Percentiles rank a stretch among this genome's conserved stretches.
These are phyloP conservation scores for Aspergillus viridinutans DNA, from an alignment of 2,329 filamentous ascomycete genomes.

Conservation along the genomic window DNA sequence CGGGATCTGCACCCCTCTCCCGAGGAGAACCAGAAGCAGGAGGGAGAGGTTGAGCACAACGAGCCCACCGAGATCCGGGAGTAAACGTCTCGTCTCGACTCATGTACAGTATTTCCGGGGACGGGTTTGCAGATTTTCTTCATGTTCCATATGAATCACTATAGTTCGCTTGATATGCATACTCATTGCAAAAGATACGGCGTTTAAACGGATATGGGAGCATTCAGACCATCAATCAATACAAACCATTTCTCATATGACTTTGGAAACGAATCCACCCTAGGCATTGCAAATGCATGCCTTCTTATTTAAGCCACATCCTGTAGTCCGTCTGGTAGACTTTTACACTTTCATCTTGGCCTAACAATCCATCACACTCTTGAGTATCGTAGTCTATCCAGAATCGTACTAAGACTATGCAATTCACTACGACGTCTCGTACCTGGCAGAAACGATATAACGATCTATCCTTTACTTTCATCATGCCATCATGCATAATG, in stretches of 20 bases:
- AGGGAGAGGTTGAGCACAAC: slow-evolving; percentile 15
- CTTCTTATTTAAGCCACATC: too few relatives aligned
- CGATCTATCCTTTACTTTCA: too few relatives aligned
- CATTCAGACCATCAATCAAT: background rate
- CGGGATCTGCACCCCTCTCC: slow-evolving; percentile 21
- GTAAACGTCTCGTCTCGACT: slow-evolving; percentile 3
- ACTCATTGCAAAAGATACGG: background rate
- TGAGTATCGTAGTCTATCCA: background rate
- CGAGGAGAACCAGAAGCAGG: slow-evolving; percentile 4
- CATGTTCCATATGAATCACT: too few relatives aligned
- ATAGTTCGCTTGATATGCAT: background rate
- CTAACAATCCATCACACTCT: background rate
- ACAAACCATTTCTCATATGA: background rate
- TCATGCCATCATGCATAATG: too few relatives aligned
- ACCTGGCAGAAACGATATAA: background rate
- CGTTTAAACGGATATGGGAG: background rate
- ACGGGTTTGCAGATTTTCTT: background rate
- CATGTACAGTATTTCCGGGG: background rate
- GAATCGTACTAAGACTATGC: background rate
- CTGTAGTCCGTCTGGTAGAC: too few relatives aligned
- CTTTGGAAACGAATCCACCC: too few relatives aligned
- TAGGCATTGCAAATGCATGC: background rate
- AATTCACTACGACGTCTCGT: background rate
- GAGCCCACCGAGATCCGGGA: slow-evolving; percentile 19
- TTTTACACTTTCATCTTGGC: background rate